Evolutionary conservation across 2,329 filamentous ascomycete genomes (phyloP).

Genomic region (Dactylella cylindrospora): DNA sequence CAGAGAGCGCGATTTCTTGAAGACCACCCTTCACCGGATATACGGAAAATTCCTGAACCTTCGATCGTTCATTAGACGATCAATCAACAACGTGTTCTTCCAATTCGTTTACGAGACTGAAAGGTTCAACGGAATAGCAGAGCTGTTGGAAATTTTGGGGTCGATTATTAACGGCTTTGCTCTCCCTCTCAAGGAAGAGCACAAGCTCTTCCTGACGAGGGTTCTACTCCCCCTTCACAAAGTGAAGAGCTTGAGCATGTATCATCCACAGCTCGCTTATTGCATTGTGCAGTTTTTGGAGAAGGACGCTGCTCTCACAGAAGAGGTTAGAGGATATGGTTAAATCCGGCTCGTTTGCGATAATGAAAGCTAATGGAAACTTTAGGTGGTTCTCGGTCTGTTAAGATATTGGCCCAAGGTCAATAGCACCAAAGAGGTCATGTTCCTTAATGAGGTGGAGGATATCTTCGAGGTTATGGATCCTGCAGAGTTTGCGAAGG

Average conservation of each 20-base stretch:
- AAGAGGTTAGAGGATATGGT: slow-evolving; percentile 68
- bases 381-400: slow-evolving; percentile 83
- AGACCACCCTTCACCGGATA: slow-evolving; percentile 95
- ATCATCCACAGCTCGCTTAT: slow-evolving; percentile 95
- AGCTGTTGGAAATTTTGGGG: slow-evolving; percentile 91
- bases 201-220: slow-evolving; percentile 94
- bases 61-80: slow-evolving; percentile 92
- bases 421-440: slow-evolving; percentile 99
- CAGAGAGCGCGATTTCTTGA: slow-evolving; percentile 92
- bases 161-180: slow-evolving; percentile 99
- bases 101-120: slow-evolving; percentile 99
- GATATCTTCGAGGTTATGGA: slow-evolving; percentile 99
- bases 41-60: slow-evolving; percentile 99
- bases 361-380: slow-evolving; percentile 1
- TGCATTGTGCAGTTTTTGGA: slow-evolving; percentile 99
- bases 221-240: slow-evolving; percentile 94
- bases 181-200: slow-evolving; percentile 92
- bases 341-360: slow-evolving; percentile 7
- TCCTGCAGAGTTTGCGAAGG: slow-evolving; percentile 95
- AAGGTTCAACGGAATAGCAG: slow-evolving; percentile 95
- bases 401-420: slow-evolving; percentile 98
- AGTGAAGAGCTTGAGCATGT: slow-evolving; percentile 99
- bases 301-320: slow-evolving; percentile 93
- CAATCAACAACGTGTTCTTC: slow-evolving; percentile 99
- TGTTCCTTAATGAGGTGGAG: slow-evolving; percentile 98